Base-by-base conservation (phyloP, 1,284 basidiomycete species). In the Vanrija humicola region DNA sequence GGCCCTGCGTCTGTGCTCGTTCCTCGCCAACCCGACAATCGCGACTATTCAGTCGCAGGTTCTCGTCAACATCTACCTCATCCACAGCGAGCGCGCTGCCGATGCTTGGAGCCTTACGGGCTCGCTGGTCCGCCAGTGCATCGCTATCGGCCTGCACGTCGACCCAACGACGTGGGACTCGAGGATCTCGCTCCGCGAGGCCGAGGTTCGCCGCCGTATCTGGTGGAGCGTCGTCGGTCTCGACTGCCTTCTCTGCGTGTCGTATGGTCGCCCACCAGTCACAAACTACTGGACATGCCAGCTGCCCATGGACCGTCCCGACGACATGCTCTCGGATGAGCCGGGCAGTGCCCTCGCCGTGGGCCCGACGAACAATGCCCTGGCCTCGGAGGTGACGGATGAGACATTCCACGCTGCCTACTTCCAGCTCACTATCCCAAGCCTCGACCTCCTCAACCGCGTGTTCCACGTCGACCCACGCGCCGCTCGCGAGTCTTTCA, bases 211-310 rank as follows among this genome's bases (percentile, higher is more conserved):
- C 23, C 60, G 75, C 6, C 65, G 75, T 6, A 50, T 75, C 0
- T 77, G 73, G 73, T 77, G 75, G 75, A 70, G 72, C 1, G 70
- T 75, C 9, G 75, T 72, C 15, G 72, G 72, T 23, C 56, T 77
- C 40, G 75, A 77, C 46, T 66, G 66, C 9, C 63, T 77, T 18
- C 54, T 76, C 18, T 74, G 72, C 48, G 57, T 74, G 1, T 73
- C 71, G 28, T 73, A 76, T 34, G 74, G 74, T 28, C 66, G 75
- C 45, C 74, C 75, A 1, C 63, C 69, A 29, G 61, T 64, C 9
- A 73, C 74, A 62, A 73, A 63, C 53, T 76, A 73, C 55, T 75
- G 73, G 63, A 72, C 72, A 12, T 73, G 72, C 38, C 65, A 66
- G 23, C 53, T 77, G 18, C 75, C 75, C 5, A 69, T 70, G 57